Evolutionary conservation across 306 rosid genomes (phyloP), one percentile per base, ranked within the genome.

Genomic region (Erythrophleum fordii): DNA sequence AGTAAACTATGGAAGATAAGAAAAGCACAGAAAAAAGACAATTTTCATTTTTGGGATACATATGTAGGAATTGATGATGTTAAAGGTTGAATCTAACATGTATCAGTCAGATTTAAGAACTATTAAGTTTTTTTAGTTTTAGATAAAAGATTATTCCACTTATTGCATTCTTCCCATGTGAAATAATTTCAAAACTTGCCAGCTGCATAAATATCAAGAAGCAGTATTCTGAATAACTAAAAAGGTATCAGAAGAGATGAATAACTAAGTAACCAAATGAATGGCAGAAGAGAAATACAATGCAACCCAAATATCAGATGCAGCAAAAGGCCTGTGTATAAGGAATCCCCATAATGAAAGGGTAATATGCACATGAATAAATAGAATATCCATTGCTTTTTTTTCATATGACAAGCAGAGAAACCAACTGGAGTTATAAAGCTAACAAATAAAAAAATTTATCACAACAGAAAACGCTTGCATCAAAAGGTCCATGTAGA

Each of bases 261-360:
- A 65, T 22, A 23, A 56, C 17, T 18, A 45, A 69, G 34, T 55
- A 35, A 62, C 8, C 16, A 45, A 78, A 55, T 25, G 20, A 72
- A 42, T 80, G n/a, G 45, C 23, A 58, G 6, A 49, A 18, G 64
- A 1, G 37, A 70, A n/a, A 42, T 13, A 42, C 1, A 37, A 79
- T 18, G 67, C 23, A 52, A 49, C 20, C 55, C 45, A 20, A 51
- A 23, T 48, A 62, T 34, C 41, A 8, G 39, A 5, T 67, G 29
- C 51, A 66, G 7, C 29, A n/a, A 39, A 67, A 65, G 71, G 28
- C 13, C 48, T 8, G 37, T 6, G 58, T 28, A 46, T 20, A 74
- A 78, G 10, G 65, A 34, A 55, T 22, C 70, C 49, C 73, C 22
- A 48, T 59, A 79, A 71, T 37, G 64, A 83, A 83, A 29, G 65